Evolutionary conservation across 2,329 filamentous ascomycete species (phyloP), one percentile per base, ranked within the genome.

Genomic region (Pseudogymnoascus sp.): DNA sequence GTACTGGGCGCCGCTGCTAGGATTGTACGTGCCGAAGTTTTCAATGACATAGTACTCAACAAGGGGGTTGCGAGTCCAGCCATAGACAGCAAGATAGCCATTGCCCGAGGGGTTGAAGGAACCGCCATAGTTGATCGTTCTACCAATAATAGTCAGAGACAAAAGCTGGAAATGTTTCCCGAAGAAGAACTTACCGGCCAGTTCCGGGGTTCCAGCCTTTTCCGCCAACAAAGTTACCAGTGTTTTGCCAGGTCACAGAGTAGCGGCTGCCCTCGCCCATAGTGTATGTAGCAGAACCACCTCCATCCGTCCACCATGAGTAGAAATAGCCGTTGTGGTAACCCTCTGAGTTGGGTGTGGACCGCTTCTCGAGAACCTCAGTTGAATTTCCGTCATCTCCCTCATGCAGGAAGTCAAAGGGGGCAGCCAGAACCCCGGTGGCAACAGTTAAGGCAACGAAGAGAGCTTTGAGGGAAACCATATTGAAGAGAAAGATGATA

Each of bases 41-140:
- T 83, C 80, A 64, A 82, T 73, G 61, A 82, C 76, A 71, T 82
- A 82, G 72, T 82, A 82, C 65, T 82, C 80, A 67, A 82, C 72
- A 48, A 80, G 70, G 0, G 78, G 77, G 67, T 74, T 75, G 18
- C 67, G 71, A 2, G 77, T 79, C 77, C 79, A 82, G 55, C 80
- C 79, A 66, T 82, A 82, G 13, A 82, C 69, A 13, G 79, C 71
- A 13, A 83, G 73, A 67, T 82, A 82, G 21, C 65, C 66, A 69
- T 76, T 75, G 33, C 73, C 72, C 13, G 64, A 67, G 18, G 71
- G 68, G 56, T 65, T 70, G 69, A 71, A 77, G 38, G 68, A 69
- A 34, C 72, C 75, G 18, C 63, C 69, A 70, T 74, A 77, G 56
- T 65, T 73, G 61, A 78, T 75, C 48, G 65, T 67, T 57, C 73